Conservation (phyloP, 345 rosid genomes). For the Aethionema arabicum region DNA sequence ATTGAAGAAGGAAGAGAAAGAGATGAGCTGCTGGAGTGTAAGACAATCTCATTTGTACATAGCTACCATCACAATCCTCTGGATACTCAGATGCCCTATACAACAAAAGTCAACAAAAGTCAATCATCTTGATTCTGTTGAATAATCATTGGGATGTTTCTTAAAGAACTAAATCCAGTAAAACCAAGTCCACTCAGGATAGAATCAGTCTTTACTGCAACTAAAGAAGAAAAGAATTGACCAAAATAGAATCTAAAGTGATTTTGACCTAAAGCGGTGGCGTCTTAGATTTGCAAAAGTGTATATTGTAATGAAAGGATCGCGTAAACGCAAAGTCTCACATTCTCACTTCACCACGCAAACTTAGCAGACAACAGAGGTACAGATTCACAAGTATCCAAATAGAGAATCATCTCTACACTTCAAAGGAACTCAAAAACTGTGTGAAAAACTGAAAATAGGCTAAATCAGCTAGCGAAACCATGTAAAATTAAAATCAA, state of each 20-base stretch:
- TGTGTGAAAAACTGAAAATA: no score
- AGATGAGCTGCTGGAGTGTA: constrained; percentile 87
- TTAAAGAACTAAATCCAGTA: not conserved
- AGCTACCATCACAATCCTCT: constrained; percentile 78
- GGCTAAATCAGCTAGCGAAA: no score
- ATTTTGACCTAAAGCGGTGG: constrained; percentile 12
- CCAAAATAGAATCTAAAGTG: not conserved
- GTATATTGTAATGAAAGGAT: constrained; percentile 9
- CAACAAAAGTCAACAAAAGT: not conserved
- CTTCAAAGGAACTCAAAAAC: not conserved
- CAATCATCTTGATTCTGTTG: not conserved
- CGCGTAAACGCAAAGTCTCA: constrained; percentile 36
- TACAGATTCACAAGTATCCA: constrained; percentile 25
- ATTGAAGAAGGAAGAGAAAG: constrained; percentile 88
- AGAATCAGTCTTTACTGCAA: constrained; percentile 4
- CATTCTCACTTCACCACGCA: constrained; percentile 28
- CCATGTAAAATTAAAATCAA: no score
- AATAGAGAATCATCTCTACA: constrained; percentile 1
- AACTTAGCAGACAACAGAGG: constrained; percentile 21
- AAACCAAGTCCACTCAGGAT: constrained; percentile 13
- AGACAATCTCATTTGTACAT: constrained; percentile 92
- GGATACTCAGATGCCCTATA: constrained; percentile 95
- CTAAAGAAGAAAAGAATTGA: constrained; percentile 1
- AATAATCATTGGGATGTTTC: not conserved
- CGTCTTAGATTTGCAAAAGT: constrained; percentile 22